Base-by-base conservation (phyloP, 2,329 filamentous ascomycete species). In the Fusarium sp. region DNA sequence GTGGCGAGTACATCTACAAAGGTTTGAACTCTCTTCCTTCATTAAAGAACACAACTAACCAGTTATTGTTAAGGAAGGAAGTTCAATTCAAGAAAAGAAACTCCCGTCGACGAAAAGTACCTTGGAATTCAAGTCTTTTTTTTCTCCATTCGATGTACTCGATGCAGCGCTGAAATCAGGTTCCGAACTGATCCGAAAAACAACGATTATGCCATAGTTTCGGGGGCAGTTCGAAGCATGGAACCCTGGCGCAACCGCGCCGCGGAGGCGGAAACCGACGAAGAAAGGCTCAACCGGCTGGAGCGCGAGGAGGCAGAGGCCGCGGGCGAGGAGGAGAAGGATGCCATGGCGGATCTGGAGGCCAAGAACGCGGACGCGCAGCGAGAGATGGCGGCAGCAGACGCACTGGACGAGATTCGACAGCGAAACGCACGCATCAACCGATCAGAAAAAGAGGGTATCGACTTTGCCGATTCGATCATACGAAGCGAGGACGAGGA, bases 101-200 rank as follows among this genome's bases (percentile, higher is more conserved):
- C 25, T 25, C 25, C 25, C 25, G 25, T 25, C 25, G 25, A 97
- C 22, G 94, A 98, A 79, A 94, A 93, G 76, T 99, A 99, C 85
- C 91, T 98, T 56, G 90, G 90, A 59, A 97, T 98, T 71, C 91
- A 94, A 70, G 95, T 97, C 73, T 97, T 92, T 84, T 91, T 93
- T 33, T 98, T 98, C 86, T 79, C 81, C 72, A 97, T 96, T 78
- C 90, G 94, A 9, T 98, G 96, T 84, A 97, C 95, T 36, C 86
- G 95, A 57, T 98, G 96, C 84, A 92, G 88, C 50, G 91, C 90
- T 50, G 95, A 98, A 80, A 98, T 98, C 77, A 95, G 94, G 0
- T 97, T 98, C 86, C 93, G 94, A 74, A 98, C 97, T 0, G 97
- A 99, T 77, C 97, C 97, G 0, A 97, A 97, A 83, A 95, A 95